Percentiles rank a stretch among this genome's conserved stretches.
Conservation (phyloP, 768 basidiomycete genomes). For the Suillus americanus region DNA sequence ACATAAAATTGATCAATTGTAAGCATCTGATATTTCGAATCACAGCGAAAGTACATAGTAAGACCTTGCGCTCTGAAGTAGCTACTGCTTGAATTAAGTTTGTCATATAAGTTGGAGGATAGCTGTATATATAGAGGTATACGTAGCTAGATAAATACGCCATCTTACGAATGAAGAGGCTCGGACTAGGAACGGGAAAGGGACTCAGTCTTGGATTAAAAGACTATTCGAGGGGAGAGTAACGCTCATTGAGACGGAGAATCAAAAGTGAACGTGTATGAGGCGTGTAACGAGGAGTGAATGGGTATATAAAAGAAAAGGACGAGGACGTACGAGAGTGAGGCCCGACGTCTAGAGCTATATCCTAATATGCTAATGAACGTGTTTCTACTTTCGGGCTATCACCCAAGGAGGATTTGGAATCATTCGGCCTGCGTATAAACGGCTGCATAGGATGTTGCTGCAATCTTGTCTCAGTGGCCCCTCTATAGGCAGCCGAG, state of each 20-base stretch:
- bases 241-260: no score
- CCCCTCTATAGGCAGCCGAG: neutral
- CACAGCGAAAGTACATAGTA: neutral
- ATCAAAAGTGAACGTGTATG: no score
- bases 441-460: neutral
- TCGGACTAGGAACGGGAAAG: no score
- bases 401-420: neutral
- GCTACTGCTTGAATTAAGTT: neutral
- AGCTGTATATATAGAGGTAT: neutral
- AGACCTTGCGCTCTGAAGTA: neutral
- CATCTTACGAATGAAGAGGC: no score
- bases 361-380: neutral
- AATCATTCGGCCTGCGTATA: neutral
- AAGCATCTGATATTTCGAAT: neutral
- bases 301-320: no score
- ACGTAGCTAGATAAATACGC: neutral
- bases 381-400: neutral
- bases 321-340: no score
- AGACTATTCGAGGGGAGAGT: no score
- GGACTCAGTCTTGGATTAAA: no score
- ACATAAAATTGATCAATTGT: neutral
- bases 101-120: neutral
- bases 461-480: neutral
- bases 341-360: no score
- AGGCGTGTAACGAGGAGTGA: no score